phyloP scores from a whole-genome alignment of 2,329 filamentous ascomycete species.

The Colletotrichum chlorophyti region DNA sequence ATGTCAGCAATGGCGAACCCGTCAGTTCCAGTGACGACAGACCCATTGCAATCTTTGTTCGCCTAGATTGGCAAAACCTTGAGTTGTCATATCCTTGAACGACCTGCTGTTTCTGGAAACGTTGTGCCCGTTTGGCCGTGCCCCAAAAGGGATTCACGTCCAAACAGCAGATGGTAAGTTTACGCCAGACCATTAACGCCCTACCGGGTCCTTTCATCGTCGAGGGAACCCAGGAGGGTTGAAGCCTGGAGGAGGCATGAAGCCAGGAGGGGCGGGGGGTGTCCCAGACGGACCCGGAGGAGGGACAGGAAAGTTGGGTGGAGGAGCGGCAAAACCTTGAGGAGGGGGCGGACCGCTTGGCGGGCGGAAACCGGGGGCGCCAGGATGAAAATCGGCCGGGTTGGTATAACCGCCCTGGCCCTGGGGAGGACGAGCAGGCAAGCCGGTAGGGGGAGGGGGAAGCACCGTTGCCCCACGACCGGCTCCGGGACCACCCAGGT shows the following conservation, averaged over 20 bases:
- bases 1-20: conserved; percentile 23
- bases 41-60: conserved; percentile 25
- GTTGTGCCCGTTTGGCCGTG: too few species aligned
- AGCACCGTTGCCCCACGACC: conserved; percentile 43
- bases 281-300: conserved; percentile 42
- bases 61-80: conserved; percentile 6
- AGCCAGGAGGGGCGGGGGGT: conserved; percentile 46
- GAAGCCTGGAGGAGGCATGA: conserved; percentile 54
- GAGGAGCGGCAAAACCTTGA: conserved; percentile 45
- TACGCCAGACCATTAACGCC: too few species aligned
- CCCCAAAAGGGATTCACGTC: too few species aligned
- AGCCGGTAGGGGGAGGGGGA: conserved; percentile 55
- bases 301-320: conserved; percentile 48
- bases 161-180: too few species aligned
- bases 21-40: conserved; percentile 17
- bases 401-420: conserved; percentile 53
- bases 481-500: conserved; percentile 15
- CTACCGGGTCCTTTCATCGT: conserved; percentile 40
- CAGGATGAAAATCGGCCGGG: conserved; percentile 56
- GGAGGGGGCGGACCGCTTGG: conserved; percentile 44
- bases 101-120: conserved; percentile 8
- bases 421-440: conserved; percentile 57
- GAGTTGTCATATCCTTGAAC: neutral
- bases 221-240: conserved; percentile 36
- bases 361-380: conserved; percentile 38